Base-by-base conservation (phyloP, 2,329 filamentous ascomycete genomes). In the Parasarocladium wereldwijsianum region DNA sequence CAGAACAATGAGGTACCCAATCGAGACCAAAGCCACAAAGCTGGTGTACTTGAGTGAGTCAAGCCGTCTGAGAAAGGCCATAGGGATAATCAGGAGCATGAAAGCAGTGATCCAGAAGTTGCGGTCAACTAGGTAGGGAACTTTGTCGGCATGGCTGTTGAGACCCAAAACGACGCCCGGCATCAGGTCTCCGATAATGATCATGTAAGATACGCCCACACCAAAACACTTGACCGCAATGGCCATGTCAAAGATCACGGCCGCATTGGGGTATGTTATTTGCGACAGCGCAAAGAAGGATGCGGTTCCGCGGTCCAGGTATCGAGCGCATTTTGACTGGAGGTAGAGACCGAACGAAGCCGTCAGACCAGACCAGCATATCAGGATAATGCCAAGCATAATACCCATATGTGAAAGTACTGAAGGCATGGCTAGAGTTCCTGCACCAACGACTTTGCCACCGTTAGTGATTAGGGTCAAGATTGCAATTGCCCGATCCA, bases 141-240 rank as follows among this genome's bases (percentile, higher is more conserved):
- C 45, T 17, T 45, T 58, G 3, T 70, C 64, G 12, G 65, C 69
- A 13, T 70, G 68, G 27, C 69, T 65, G 36, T 73, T 70, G 52
- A 98, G 87, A 4, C 86, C 90, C 36, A 73, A 60, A 15, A 90
- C 75, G 8, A 98, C 90, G 22, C 85, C 87, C 1, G 90, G 90
- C 90, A 98, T 98, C 38, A 98, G 61, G 51, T 98, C 90, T 29
- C 90, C 90, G 42, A 98, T 96, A 46, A 98, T 96, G 47, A 98
- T 98, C 44, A 98, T 70, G 57, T 98, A 98, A 43, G 85, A 94
- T 35, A 96, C 83, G 14, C 82, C 90, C 8, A 98, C 90, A 21
- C 90, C 90, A 49, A 98, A 98, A 55, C 90, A 98, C 52, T 98
- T 98, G 47, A 98, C 75, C 9, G 87, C 85, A 49, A 98, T 98